These are phyloP conservation scores for Syzygium aqueum DNA, from an alignment of 345 rosid genomes.

Conservation along the genomic window DNA sequence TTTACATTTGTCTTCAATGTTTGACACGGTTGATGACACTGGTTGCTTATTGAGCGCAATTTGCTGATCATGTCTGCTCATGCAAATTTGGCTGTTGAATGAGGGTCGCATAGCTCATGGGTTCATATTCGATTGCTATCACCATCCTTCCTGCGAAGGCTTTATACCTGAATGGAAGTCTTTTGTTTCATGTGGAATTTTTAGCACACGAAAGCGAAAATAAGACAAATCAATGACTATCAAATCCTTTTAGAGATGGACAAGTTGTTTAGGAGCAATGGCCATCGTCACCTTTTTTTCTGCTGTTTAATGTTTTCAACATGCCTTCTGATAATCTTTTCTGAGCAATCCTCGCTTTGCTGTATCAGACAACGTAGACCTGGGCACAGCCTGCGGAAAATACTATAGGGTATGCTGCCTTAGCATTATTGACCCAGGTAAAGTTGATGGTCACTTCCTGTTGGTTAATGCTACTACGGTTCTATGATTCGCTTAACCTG, in stretches of 20 bases:
- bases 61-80: background rate
- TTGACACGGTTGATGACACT: background rate
- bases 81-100: background rate
- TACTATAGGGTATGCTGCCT: slow-evolving; percentile 36
- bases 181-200: background rate
- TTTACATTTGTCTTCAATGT: background rate
- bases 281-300: background rate
- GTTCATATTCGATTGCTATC: background rate
- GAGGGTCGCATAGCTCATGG: background rate
- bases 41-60: background rate
- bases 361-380: slow-evolving; percentile 26
- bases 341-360: background rate
- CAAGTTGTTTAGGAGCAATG: background rate
- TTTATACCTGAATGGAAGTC: background rate
- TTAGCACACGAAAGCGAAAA: background rate
- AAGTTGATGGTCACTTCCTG: background rate
- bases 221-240: background rate
- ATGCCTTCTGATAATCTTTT: background rate
- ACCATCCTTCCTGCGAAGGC: background rate
- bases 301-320: background rate
- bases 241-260: background rate
- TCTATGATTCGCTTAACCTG: background rate
- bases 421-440: slow-evolving; percentile 28
- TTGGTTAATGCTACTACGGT: background rate
- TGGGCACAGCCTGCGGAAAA: slow-evolving; percentile 23